Conservation (phyloP, 2,329 filamentous ascomycete species). For the Aspergillus piperis region DNA sequence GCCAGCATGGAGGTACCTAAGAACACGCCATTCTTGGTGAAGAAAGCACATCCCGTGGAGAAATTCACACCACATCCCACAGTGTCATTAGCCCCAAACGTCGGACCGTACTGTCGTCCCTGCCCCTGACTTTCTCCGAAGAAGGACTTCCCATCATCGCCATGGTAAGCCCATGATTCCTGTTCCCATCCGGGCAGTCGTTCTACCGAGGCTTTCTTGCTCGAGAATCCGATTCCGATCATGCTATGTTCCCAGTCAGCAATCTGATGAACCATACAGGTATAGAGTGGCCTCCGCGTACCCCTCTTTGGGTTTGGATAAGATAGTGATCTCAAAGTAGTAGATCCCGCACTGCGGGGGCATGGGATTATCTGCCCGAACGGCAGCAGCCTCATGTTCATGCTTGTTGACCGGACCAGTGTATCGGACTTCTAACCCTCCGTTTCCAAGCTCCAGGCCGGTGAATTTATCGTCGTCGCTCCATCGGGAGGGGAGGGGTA, state of each 20-base stretch:
- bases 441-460: slow-evolving; percentile 71
- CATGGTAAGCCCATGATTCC: slow-evolving; percentile 67
- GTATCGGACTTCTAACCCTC: slow-evolving; percentile 72
- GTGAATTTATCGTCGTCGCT: slow-evolving; percentile 73
- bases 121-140: slow-evolving; percentile 57
- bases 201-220: slow-evolving; percentile 59
- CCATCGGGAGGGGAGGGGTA: slow-evolving; percentile 79
- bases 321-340: slow-evolving; percentile 78
- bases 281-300: slow-evolving; percentile 38
- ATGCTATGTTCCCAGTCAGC: slow-evolving; percentile 27
- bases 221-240: slow-evolving; percentile 62
- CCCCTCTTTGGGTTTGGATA: slow-evolving; percentile 69
- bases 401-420: slow-evolving; percentile 58
- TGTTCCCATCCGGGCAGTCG: slow-evolving; percentile 66
- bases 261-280: background rate
- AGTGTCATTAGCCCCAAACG: slow-evolving; percentile 60
- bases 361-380: slow-evolving; percentile 83
- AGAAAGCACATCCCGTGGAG: slow-evolving; percentile 61
- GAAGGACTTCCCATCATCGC: slow-evolving; percentile 66
- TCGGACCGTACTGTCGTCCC: slow-evolving; percentile 60
- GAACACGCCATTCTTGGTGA: slow-evolving; percentile 64
- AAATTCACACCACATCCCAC: slow-evolving; percentile 68
- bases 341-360: slow-evolving; percentile 89
- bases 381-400: slow-evolving; percentile 75
- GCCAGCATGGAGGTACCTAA: slow-evolving; percentile 47